phyloP scores from a whole-genome alignment of 495 filamentous ascomycete species.

The Neurospora sp. region DNA sequence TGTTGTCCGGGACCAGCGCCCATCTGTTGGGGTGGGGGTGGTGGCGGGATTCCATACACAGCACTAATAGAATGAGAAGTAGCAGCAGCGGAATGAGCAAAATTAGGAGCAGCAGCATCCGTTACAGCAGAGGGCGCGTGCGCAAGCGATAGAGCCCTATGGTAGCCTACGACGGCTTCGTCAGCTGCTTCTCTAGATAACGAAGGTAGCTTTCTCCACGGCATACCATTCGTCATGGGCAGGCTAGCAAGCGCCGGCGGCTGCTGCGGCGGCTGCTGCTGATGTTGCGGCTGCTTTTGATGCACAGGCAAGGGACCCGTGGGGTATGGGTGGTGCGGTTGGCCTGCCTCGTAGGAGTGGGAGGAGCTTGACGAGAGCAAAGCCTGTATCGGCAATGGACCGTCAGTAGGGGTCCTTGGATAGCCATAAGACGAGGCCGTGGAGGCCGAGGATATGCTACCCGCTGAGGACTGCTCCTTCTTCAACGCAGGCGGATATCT shows the following conservation, averaged over 20 bases:
- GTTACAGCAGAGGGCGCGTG: neutral
- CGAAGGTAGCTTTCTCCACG: neutral
- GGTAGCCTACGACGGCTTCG: conserved; percentile 13
- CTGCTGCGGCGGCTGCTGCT: neutral
- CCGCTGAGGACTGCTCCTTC: conserved; percentile 30
- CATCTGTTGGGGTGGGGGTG: neutral
- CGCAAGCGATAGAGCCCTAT: conserved; percentile 3
- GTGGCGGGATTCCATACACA: neutral
- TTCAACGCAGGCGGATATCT: conserved; percentile 20
- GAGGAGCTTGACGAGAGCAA: conserved; percentile 30
- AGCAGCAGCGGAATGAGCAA: no score
- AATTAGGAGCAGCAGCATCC: neutral
- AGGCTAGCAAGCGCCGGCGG: neutral
- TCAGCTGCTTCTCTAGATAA: conserved; percentile 6
- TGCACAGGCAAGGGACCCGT: neutral
- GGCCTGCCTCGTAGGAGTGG: conserved; percentile 10
- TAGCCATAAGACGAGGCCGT: conserved; percentile 15
- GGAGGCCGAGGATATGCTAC: conserved; percentile 25
- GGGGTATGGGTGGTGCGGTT: conserved; percentile 4
- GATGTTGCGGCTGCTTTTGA: neutral
- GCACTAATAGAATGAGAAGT: neutral
- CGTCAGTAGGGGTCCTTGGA: conserved; percentile 33
- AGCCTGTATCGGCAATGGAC: conserved; percentile 36
- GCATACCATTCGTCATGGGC: conserved; percentile 15
- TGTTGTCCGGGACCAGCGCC: neutral